Percentiles rank a stretch among this genome's conserved stretches.
These are phyloP conservation scores for Aspergillus piperis DNA, from an alignment of 2,329 filamentous ascomycete genomes.

Conservation along the genomic window DNA sequence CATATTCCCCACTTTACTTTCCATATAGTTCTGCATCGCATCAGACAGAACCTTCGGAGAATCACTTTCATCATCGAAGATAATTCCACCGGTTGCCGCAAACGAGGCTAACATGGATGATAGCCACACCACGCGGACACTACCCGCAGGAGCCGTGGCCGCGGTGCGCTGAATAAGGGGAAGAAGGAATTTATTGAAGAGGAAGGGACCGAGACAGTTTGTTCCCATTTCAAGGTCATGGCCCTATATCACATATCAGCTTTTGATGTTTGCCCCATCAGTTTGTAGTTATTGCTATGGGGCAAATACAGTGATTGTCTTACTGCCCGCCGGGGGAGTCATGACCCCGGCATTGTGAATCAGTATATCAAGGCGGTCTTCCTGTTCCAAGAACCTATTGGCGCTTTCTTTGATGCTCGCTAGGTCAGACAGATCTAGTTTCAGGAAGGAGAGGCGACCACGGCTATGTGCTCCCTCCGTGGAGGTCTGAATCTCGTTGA, in stretches of 20 bases:
- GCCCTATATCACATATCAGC: neutral
- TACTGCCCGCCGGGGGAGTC: neutral
- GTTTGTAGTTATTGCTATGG: too few species aligned
- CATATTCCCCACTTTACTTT: slow-evolving; percentile 35
- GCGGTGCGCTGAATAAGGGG: slow-evolving; percentile 39
- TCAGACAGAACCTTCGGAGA: slow-evolving; percentile 1
- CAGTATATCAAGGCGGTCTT: slow-evolving; percentile 43
- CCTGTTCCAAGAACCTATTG: slow-evolving; percentile 35
- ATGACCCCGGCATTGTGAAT: slow-evolving; percentile 43
- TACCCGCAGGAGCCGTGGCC: slow-evolving; percentile 16
- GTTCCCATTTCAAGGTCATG: slow-evolving; percentile 36
- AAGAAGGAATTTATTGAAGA: slow-evolving; percentile 43
- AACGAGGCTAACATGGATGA: slow-evolving; percentile 23
- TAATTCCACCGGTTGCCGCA: slow-evolving; percentile 19
- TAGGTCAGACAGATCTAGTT: slow-evolving; percentile 45
- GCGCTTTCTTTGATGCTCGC: slow-evolving; percentile 23
- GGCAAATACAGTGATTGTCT: too few species aligned
- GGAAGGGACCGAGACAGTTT: slow-evolving; percentile 44
- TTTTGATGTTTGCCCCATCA: too few species aligned
- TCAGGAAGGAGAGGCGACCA: slow-evolving; percentile 43
- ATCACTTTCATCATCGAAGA: slow-evolving; percentile 5
- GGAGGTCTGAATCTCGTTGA: slow-evolving; percentile 46
- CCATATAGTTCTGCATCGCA: slow-evolving; percentile 32
- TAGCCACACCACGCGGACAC: slow-evolving; percentile 41
- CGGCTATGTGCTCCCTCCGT: slow-evolving; percentile 26